phyloP scores from a whole-genome alignment of 2,329 filamentous ascomycete genomes.

The Penicillium sp. region DNA sequence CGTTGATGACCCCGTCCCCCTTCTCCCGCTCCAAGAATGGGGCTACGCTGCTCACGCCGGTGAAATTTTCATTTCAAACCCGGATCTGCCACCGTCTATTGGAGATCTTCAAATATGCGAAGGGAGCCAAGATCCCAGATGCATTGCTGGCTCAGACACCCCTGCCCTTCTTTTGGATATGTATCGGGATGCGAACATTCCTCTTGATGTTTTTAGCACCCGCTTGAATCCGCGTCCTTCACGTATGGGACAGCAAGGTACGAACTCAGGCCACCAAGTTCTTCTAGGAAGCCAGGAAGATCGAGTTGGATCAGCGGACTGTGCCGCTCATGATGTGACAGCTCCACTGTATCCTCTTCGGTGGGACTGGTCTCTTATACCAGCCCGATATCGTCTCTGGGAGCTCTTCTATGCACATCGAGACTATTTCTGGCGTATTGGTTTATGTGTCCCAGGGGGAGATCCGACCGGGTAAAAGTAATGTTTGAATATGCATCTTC shows the following conservation, averaged over 20 bases:
- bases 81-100: constrained; percentile 65
- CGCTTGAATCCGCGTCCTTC: constrained; percentile 1
- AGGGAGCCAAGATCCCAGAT: constrained; percentile 69
- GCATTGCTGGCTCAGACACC: constrained; percentile 62
- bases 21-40: constrained; percentile 85
- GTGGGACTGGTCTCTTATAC: constrained; percentile 25
- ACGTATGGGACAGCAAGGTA: not conserved
- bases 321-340: constrained; percentile 29
- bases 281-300: constrained; percentile 27
- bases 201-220: not conserved
- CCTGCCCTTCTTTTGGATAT: constrained; percentile 3
- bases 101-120: constrained; percentile 70
- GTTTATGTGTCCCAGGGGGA: constrained; percentile 81
- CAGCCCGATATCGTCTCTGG: constrained; percentile 75
- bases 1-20: constrained; percentile 79
- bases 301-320: not conserved
- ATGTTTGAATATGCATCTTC: not conserved
- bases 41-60: constrained; percentile 82
- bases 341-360: constrained; percentile 6
- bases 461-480: constrained; percentile 27
- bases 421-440: constrained; percentile 95
- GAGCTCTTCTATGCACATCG: constrained; percentile 89
- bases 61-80: constrained; percentile 81
- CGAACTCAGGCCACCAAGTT: constrained; percentile 4
- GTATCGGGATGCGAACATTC: constrained; percentile 9